Evolutionary conservation across 75 land plant genomes (phyloP).

Genomic region (Isoetes taiwanensis): DNA sequence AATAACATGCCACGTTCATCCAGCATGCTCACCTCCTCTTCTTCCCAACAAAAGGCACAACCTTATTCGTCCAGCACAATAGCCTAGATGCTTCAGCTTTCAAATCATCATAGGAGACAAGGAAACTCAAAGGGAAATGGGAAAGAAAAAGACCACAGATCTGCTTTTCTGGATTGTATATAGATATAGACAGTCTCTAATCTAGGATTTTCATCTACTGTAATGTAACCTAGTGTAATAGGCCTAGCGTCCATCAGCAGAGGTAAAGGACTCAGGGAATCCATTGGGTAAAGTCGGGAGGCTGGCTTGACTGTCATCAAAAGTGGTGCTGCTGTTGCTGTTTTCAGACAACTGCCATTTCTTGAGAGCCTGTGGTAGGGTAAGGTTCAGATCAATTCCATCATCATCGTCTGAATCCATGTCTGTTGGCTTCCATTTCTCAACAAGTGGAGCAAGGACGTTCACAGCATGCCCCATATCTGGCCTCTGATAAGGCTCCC

Average conservation of each 20-base stretch:
- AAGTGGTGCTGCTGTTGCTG: slow-evolving; percentile 1
- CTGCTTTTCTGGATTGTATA: no score
- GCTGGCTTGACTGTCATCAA: slow-evolving; percentile 8
- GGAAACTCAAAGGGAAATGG: no score
- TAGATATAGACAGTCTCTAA: no score
- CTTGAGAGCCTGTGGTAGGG: slow-evolving; percentile 65
- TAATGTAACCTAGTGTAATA: no score
- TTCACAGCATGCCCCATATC: slow-evolving; percentile 95
- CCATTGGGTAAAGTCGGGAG: slow-evolving; percentile 10
- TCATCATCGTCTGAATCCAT: slow-evolving; percentile 40
- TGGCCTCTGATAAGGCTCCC: slow-evolving; percentile 86
- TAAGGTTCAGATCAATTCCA: slow-evolving; percentile 59
- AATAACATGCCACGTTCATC: no score
- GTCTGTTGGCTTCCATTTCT: slow-evolving; percentile 74
- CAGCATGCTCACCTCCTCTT: no score
- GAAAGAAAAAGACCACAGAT: no score
- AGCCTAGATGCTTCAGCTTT: no score
- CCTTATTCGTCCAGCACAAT: no score
- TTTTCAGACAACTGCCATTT: slow-evolving; percentile 61
- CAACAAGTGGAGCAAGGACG: slow-evolving; percentile 64
- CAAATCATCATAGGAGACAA: no score
- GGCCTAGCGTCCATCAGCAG: slow-evolving; percentile 14
- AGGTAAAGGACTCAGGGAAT: slow-evolving; percentile 12
- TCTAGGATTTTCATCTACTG: no score
- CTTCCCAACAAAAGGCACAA: no score